Base-by-base conservation (phyloP, 352 stramenopile species). In the Phytophthora idaei region DNA sequence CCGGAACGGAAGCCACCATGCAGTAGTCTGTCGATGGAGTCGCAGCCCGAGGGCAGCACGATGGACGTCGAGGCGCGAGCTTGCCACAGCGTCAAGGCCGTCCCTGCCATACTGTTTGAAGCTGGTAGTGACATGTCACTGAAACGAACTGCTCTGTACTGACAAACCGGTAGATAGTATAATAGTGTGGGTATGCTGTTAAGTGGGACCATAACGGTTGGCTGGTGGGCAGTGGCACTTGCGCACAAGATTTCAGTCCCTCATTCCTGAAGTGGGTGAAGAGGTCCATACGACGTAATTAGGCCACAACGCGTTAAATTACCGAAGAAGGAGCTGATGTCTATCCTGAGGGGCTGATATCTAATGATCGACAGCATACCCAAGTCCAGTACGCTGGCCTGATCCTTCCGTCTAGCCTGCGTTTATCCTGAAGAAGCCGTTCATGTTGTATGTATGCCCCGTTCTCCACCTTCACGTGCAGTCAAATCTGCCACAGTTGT, bases 401-500 rank as follows among this genome's bases (percentile, higher is more conserved):
- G 85, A 93, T 93, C 80, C 83, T 87, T 91, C 69, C 69, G 5
- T 44, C 28, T 45, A 52, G 14, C 14, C 9, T 10, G 12, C 31
- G 42, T 32, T 57, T 44, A 5, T n/a, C 8, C 31, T 3, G 10
- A 44, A 25, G 34, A 49, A 57, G 28, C 29, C 25, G 25, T 59
- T 59, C 8, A 44, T 68, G 17, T 63, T 39, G 51, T 46, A 4
- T 59, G 52, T 52, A 3, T 57, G 52, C 54, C 17, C 34, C 21
- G 4, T 48, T 36, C 25, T 46, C 51, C n/a, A 60, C 29, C 2
- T 27, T 45, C 25, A 50, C 70, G 72, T 89, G 85, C 85, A 91
- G 78, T 78, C 82, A 90, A 85, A 93, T 93, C 85, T 93, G 85
- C 85, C 85, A 93, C 85, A 91, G 85, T 91, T 83, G 71, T 88